These are phyloP conservation scores for Cucurbita maxima DNA, from an alignment of 306 rosid species.

Conservation along the genomic window DNA sequence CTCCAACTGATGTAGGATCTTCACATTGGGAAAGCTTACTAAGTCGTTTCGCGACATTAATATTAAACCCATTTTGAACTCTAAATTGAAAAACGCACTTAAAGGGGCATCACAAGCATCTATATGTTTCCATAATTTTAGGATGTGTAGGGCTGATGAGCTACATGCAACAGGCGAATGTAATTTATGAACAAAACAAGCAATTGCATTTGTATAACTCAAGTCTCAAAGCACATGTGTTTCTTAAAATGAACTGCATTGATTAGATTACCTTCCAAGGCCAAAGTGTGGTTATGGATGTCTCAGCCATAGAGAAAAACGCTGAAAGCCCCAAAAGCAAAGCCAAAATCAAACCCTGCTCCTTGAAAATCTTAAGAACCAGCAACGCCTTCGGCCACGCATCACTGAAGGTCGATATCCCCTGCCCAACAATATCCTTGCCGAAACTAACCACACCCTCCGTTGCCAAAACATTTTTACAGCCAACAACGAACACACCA, in stretches of 20 bases:
- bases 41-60: background rate
- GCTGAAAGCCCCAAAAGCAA: constrained; percentile 90
- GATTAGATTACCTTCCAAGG: constrained; percentile 83
- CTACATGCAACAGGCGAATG: background rate
- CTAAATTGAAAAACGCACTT: background rate
- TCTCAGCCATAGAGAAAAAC: constrained; percentile 98
- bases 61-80: background rate
- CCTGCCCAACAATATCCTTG: constrained; percentile 55
- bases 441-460: constrained; percentile 61
- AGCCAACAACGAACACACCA: constrained; percentile 48
- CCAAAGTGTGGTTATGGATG: constrained; percentile 95
- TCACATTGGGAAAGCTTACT: background rate
- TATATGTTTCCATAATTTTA: background rate
- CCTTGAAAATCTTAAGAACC: constrained; percentile 70
- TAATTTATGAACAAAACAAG: background rate
- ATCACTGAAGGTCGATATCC: constrained; percentile 51
- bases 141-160: background rate
- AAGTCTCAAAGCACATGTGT: background rate
- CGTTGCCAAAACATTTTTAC: constrained; percentile 44
- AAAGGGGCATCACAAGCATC: background rate
- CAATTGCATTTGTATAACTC: background rate
- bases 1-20: too few species aligned
- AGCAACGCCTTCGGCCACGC: constrained; percentile 69
- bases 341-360: constrained; percentile 77
- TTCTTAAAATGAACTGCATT: background rate